Evolutionary conservation across 768 basidiomycete species (phyloP), one percentile per base, ranked within the genome.

Genomic region (Lactifluus hygrophoroides): DNA sequence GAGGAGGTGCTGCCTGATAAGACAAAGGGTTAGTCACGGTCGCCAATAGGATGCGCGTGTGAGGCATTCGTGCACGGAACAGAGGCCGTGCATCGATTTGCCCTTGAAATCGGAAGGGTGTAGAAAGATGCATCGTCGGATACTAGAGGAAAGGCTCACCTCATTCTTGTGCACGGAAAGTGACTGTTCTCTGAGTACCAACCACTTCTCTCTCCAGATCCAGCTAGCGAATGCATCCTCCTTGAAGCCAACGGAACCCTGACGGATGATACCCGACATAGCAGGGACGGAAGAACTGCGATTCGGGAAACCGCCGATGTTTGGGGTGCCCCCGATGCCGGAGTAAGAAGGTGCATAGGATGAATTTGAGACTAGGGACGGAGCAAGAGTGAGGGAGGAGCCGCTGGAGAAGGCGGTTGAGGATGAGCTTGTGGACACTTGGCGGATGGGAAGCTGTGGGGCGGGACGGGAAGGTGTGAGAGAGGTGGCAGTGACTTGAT

Each of bases 211-310:
- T 70, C 87, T 83, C 85, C 94, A 97, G 50, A 96, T 78, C 80
- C 90, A 94, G 62, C 88, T 89, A 2, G 88, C 84, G 62, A 97
- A 84, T 1, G 92, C 90, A 50, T 96, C 94, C 71, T 99, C 95
- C 77, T 98, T 98, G 66, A 95, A 77, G 69, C 80, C 86, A 45
- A 90, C 92, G 43, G 74, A 74, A n/a, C 89, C 95, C 55, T 74
- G 74, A 44, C 90, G 75, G 46, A 93, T 73, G 51, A 87, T 69
- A 48, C 82, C 78, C 2, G 75, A 62, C 60, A 65, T 68, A 52
- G 69, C 63, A 51, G 68, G 56, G 25, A 64, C 54, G 37, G 74
- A 72, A 5, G 75, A 74, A 54, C 70, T 71, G 54, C 83, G 77
- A 70, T 81, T 80, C n/a, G 90, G 89, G 3, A 88, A 86, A 47